Evolutionary conservation across 768 basidiomycete genomes (phyloP).

Genomic region (Sistotremastrum suecicum): DNA sequence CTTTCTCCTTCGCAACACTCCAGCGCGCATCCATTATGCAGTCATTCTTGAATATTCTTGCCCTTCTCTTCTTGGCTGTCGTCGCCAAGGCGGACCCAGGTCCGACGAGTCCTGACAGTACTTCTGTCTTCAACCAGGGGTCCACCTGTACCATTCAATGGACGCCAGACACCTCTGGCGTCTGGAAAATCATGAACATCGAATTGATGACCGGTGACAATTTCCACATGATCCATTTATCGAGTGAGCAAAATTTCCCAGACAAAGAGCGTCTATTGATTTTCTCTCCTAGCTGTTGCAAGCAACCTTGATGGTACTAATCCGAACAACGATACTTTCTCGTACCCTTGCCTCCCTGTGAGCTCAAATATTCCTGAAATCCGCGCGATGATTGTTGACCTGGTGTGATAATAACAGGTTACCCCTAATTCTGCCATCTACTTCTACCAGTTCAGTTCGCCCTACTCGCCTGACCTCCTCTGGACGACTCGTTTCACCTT

Average conservation of each 20-base stretch:
- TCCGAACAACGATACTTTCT: constrained; percentile 26
- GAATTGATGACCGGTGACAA: constrained; percentile 75
- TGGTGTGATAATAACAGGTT: constrained; percentile 27
- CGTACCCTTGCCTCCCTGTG: constrained; percentile 56
- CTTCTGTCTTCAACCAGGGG: constrained; percentile 43
- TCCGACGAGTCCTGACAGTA: constrained; percentile 49
- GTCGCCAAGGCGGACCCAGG: constrained; percentile 23
- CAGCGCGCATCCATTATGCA: constrained; percentile 25
- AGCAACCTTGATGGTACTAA: constrained; percentile 50
- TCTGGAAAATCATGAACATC: constrained; percentile 61
- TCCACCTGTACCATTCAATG: constrained; percentile 41
- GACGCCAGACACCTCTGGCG: constrained; percentile 36
- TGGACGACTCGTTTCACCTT: constrained; percentile 78
- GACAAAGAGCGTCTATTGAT: background rate
- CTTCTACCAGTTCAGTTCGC: constrained; percentile 64
- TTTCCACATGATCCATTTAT: constrained; percentile 48
- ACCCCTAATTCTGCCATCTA: constrained; percentile 52
- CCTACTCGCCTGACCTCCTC: constrained; percentile 21
- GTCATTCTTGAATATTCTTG: background rate
- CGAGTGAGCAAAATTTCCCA: constrained; percentile 32
- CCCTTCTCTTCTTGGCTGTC: constrained; percentile 4
- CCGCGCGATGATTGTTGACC: background rate
- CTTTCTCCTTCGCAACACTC: constrained; percentile 17
- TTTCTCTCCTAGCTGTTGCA: constrained; percentile 38
- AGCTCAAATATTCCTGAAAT: constrained; percentile 8